Evolutionary conservation across 306 rosid genomes (phyloP), one percentile per base, ranked within the genome.

Genomic region (Cyclanthera cordifolia): DNA sequence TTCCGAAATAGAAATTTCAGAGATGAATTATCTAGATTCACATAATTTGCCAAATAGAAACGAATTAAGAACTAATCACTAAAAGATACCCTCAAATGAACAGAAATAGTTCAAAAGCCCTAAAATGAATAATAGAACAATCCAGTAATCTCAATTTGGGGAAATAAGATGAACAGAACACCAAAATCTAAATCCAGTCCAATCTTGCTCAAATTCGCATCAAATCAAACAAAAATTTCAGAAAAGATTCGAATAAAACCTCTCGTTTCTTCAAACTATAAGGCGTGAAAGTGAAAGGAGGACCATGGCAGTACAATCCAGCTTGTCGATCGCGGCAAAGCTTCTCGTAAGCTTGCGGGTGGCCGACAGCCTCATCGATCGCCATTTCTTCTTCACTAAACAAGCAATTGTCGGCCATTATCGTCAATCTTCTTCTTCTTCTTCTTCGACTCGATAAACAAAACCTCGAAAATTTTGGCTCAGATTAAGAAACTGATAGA

Each of bases 221-320:
- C 16, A 28, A 67, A 47, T 10, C 17, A 65, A 79, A 24, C 47
- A 17, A 37, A 4, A 37, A 54, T 10, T 49, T 16, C 6, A 6
- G 53, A 5, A 56, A 21, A 21, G 3, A 9, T 5, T 10, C 20
- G 63, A 82, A 45, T 70, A 45, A 79, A 94, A 94, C 99, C 96
- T 90, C 95, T 0, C 84, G 74, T 70, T 88, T 87, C 27, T 67
- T 87, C 65, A 90, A 76, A 81, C 84, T 73, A 53, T 83, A 88
- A 50, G 99, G 96, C 21, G 77, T 74, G 85, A 86, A 94, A 67
- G 87, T 82, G 74, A 86, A 82, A 6, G 97, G 96, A 77, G 97
- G 97, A 43, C 95, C 99, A 78, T 54, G 77, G 65, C 77, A 59
- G 73, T 81, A 94, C 23, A 91, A 80, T 73, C 81, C 67, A 50